Evolutionary conservation across 805 yeast species (phyloP).

Genomic region (Candida qinlingensis): DNA sequence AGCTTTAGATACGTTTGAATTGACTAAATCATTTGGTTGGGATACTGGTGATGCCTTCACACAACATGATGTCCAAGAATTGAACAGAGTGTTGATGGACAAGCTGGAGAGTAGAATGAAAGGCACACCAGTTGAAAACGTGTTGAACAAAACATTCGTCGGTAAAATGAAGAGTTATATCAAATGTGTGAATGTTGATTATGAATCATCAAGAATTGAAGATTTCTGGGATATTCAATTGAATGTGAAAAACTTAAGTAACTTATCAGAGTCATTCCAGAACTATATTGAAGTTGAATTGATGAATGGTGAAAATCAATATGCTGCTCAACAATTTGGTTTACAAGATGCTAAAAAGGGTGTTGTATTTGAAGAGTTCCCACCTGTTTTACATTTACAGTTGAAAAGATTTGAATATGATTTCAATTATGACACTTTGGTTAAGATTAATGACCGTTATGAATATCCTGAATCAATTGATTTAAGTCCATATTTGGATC

Average conservation of each 20-base stretch:
- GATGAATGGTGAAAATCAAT: slow-evolving; percentile 91
- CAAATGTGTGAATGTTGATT: slow-evolving; percentile 87
- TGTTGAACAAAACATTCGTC: slow-evolving; percentile 77
- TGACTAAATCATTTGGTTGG: slow-evolving; percentile 96
- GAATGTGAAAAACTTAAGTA: slow-evolving; percentile 78
- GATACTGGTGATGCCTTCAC: slow-evolving; percentile 91
- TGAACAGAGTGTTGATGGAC: slow-evolving; percentile 94
- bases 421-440: slow-evolving; percentile 79
- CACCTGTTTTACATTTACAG: slow-evolving; percentile 90
- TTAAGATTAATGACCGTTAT: slow-evolving; percentile 86
- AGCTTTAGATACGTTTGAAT: slow-evolving; percentile 79
- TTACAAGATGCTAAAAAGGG: slow-evolving; percentile 96
- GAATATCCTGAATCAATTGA: slow-evolving; percentile 85
- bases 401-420: slow-evolving; percentile 93
- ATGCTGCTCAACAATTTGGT: slow-evolving; percentile 85
- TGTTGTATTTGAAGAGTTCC: slow-evolving; percentile 84
- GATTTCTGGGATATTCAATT: slow-evolving; percentile 98
- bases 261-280: slow-evolving; percentile 69
- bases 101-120: slow-evolving; percentile 87
- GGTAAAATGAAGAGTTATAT: slow-evolving; percentile 96
- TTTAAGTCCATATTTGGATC: slow-evolving; percentile 71
- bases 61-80: slow-evolving; percentile 97
- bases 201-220: slow-evolving; percentile 85
- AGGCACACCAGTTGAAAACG: slow-evolving; percentile 73
- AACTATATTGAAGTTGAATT: slow-evolving; percentile 87